Evolutionary conservation across 257 asterid species (phyloP).

Genomic region (Datura wrightii): DNA sequence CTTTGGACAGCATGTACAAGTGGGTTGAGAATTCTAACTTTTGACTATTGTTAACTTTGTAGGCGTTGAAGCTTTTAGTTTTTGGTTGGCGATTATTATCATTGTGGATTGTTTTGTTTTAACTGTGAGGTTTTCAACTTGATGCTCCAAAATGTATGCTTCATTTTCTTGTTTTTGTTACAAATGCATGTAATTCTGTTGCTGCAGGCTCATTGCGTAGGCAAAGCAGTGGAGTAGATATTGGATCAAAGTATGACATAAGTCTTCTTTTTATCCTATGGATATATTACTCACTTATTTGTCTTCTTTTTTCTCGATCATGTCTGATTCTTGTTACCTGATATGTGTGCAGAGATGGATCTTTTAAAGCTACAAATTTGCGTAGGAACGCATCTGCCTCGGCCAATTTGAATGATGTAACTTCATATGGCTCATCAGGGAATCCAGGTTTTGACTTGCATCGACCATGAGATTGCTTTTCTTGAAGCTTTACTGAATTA

Average conservation of each 20-base stretch:
- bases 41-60: conserved; percentile 18
- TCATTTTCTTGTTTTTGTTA: background rate
- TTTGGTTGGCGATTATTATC: background rate
- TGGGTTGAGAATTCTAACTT: background rate
- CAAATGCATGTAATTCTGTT: background rate
- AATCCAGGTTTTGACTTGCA: conserved; percentile 56
- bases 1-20: background rate
- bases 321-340: conserved; percentile 43
- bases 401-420: conserved; percentile 60
- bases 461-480: background rate
- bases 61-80: background rate
- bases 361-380: conserved; percentile 53
- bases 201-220: conserved; percentile 69
- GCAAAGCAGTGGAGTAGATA: conserved; percentile 75
- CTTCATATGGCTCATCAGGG: conserved; percentile 51
- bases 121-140: background rate
- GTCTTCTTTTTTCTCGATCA: conserved; percentile 24
- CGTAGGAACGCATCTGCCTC: conserved; percentile 82
- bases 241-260: conserved; percentile 57
- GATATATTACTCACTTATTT: conserved; percentile 15
- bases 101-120: background rate
- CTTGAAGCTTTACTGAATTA: conserved; percentile 7
- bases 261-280: background rate
- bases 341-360: conserved; percentile 67
- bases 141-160: background rate